phyloP scores from a whole-genome alignment of 2,329 filamentous ascomycete species.

The Fusarium mexicanum region DNA sequence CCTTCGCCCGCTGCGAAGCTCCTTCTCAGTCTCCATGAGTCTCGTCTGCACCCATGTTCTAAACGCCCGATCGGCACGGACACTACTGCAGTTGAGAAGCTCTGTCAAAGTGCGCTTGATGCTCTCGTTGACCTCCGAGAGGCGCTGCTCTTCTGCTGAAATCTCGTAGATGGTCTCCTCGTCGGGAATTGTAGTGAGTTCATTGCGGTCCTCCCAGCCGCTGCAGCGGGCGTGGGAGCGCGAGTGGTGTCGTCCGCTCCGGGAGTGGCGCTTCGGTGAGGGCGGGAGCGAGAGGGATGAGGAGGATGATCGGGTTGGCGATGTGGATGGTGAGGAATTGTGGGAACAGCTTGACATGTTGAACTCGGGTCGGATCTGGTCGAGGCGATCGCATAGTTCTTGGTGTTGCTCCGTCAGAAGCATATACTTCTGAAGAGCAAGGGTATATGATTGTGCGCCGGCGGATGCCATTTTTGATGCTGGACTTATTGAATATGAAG shows the following conservation, averaged over 20 bases:
- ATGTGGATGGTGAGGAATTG: slow-evolving; percentile 65
- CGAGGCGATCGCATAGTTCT: slow-evolving; percentile 60
- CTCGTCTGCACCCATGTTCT: slow-evolving; percentile 68
- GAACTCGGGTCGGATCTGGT: slow-evolving; percentile 59
- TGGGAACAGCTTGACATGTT: slow-evolving; percentile 48
- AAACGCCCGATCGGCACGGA: slow-evolving; percentile 61
- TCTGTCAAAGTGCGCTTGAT: slow-evolving; percentile 70
- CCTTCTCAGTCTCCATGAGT: slow-evolving; percentile 69
- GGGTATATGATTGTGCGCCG: slow-evolving; percentile 50
- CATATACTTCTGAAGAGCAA: slow-evolving; percentile 65
- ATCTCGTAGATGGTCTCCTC: slow-evolving; percentile 60
- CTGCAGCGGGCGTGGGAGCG: slow-evolving; percentile 47
- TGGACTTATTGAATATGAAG: slow-evolving; percentile 3
- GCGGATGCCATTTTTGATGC: slow-evolving; percentile 43
- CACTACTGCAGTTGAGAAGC: slow-evolving; percentile 67
- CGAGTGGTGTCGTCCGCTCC: slow-evolving; percentile 42
- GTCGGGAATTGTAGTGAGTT: slow-evolving; percentile 56
- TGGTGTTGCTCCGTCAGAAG: slow-evolving; percentile 65
- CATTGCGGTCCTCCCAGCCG: slow-evolving; percentile 47
- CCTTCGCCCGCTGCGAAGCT: slow-evolving; percentile 63
- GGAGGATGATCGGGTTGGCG: slow-evolving; percentile 64
- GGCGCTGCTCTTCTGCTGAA: slow-evolving; percentile 61
- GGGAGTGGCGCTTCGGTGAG: slow-evolving; percentile 57
- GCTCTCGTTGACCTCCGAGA: slow-evolving; percentile 67
- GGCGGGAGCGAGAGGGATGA: slow-evolving; percentile 60